Evolutionary conservation across 768 basidiomycete genomes (phyloP).

Genomic region (Tulasnella sp.): DNA sequence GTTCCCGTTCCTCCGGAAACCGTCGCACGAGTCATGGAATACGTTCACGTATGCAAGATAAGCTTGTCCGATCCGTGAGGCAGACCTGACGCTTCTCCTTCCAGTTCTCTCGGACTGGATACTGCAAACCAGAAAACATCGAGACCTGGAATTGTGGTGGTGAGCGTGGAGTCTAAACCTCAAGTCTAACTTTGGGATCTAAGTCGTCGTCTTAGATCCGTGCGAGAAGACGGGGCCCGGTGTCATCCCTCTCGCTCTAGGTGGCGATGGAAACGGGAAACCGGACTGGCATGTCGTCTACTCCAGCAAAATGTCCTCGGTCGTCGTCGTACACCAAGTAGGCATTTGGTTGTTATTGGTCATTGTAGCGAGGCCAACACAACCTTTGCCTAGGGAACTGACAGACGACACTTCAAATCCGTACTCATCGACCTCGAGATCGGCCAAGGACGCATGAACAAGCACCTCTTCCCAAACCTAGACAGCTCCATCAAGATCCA

Average conservation of each 20-base stretch:
- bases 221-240: not conserved
- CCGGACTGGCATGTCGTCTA: not conserved
- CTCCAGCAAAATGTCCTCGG: not conserved
- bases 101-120: too few species aligned
- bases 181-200: too few species aligned
- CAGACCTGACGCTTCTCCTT: too few species aligned
- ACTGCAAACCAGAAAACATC: too few species aligned
- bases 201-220: too few species aligned
- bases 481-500: not conserved
- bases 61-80: too few species aligned
- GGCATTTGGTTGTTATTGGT: not conserved
- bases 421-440: not conserved
- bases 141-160: too few species aligned
- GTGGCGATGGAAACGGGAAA: not conserved
- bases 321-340: not conserved
- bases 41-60: too few species aligned
- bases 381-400: not conserved
- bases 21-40: too few species aligned
- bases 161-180: too few species aligned
- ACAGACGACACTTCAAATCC: not conserved
- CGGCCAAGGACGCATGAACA: not conserved
- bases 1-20: too few species aligned
- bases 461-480: not conserved
- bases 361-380: not conserved
- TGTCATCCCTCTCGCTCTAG: not conserved